These are phyloP conservation scores for Apocynum venetum DNA, from an alignment of 257 asterid genomes.

Conservation along the genomic window DNA sequence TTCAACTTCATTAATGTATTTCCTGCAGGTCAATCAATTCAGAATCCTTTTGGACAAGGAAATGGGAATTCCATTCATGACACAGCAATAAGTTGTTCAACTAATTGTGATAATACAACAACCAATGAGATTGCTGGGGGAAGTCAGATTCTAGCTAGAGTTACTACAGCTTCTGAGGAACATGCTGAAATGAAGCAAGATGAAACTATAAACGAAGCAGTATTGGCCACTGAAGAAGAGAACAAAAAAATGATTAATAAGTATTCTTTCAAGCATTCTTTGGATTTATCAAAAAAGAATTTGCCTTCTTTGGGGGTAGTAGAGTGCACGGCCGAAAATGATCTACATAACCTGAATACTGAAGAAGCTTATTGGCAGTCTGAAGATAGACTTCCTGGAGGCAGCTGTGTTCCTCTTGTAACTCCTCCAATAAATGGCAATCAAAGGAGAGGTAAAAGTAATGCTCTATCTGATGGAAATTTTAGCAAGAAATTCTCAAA, in stretches of 20 bases:
- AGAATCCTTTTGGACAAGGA: slow-evolving; percentile 16
- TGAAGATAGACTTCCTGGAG: slow-evolving; percentile 21
- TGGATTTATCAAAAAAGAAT: not conserved
- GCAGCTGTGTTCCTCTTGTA: slow-evolving; percentile 24
- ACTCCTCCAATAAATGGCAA: slow-evolving; percentile 27
- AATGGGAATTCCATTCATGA: slow-evolving; percentile 12
- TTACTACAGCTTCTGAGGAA: slow-evolving; percentile 20
- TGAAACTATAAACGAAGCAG: slow-evolving; percentile 33
- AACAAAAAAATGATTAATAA: slow-evolving; percentile 9
- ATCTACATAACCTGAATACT: slow-evolving; percentile 14
- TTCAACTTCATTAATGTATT: not conserved
- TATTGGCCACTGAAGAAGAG: slow-evolving; percentile 25
- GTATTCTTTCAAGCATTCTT: not conserved
- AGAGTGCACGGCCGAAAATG: slow-evolving; percentile 49
- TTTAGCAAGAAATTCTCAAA: slow-evolving; percentile 17
- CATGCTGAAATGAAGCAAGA: slow-evolving; percentile 6
- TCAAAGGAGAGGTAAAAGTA: slow-evolving; percentile 46
- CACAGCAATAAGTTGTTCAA: slow-evolving; percentile 9
- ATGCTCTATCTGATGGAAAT: slow-evolving; percentile 42
- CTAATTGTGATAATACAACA: slow-evolving; percentile 6
- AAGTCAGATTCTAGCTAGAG: slow-evolving; percentile 13
- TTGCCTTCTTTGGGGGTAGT: slow-evolving; percentile 15
- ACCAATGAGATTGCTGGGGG: slow-evolving; percentile 7
- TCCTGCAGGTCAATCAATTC: slow-evolving; percentile 29
- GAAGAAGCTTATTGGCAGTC: slow-evolving; percentile 16